Base-by-base conservation (phyloP, 768 basidiomycete genomes). In the Amanita polypyramis region DNA sequence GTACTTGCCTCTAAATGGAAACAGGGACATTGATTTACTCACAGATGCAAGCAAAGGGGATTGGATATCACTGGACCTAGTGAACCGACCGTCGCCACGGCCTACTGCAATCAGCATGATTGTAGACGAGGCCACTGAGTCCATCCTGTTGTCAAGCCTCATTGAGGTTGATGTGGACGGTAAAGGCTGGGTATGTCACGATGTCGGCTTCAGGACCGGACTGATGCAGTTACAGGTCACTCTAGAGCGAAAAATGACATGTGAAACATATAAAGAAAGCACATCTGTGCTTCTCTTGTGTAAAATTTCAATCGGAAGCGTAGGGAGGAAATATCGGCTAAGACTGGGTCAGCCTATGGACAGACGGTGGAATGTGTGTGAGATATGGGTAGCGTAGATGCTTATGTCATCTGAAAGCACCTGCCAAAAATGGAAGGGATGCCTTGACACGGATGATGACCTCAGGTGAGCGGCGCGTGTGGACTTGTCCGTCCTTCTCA, bases 341-440 rank as follows among this genome's bases (percentile, higher is more conserved):
- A 54, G 56, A 21, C 60, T 65, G 17, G 37, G 50, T 29, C 53
- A 52, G 30, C 54, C 64, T 46, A 55, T 62, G 42, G 43, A 59
- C 27, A 52, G 56, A 40, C 55, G 56, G 7, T 73, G 70, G 69
- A 52, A 52, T 43, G 52, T 75, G 45, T 60, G 63, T 43, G 73
- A 69, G 51, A 58, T 71, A 12, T 73, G 72, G 72, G 49, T 67
- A 43, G 58, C 67, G 58, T 58, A 39, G 23, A 36, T 21, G 60
- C 62, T 62, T 65, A 65, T 58, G 60, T 65, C 60, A 65, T 56
- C 38, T 27, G 39, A 32, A 17, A 27, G 38, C 20, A 38, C 38
- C 49, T 15, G 43, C 40, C 27, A 21, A 43, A 34, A 38, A n/a
- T n/a, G n/a, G n/a, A n/a, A n/a, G n/a, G n/a, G n/a, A n/a, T n/a